These are phyloP conservation scores for Mucor racemosus DNA, from an alignment of 371 early-diverging fungal genomes.

Conservation along the genomic window DNA sequence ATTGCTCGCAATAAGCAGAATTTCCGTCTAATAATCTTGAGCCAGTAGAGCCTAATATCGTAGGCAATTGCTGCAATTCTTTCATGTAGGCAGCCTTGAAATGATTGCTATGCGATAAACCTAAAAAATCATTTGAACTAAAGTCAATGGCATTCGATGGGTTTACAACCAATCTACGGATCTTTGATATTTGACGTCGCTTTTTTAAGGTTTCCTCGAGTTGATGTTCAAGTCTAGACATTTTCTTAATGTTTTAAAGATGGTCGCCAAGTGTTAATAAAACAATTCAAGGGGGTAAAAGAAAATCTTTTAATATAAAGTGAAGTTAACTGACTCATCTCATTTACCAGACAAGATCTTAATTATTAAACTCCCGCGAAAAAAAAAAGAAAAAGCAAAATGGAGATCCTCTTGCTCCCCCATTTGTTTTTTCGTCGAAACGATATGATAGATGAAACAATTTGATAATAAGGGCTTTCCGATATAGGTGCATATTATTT, in stretches of 20 bases:
- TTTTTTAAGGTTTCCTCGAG: slow-evolving; percentile 32
- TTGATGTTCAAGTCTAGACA: slow-evolving; percentile 16
- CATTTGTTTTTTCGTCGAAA: neutral
- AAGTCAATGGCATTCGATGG: slow-evolving; percentile 62
- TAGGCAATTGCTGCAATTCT: slow-evolving; percentile 43
- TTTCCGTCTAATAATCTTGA: slow-evolving; percentile 81
- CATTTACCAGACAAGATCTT: neutral
- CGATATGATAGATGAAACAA: slow-evolving; percentile 1
- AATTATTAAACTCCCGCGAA: slow-evolving; percentile 1
- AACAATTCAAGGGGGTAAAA: slow-evolving; percentile 4
- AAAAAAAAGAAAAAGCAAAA: neutral
- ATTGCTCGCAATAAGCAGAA: slow-evolving; percentile 58
- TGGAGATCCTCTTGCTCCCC: neutral
- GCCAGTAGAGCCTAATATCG: slow-evolving; percentile 76
- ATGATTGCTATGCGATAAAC: slow-evolving; percentile 57
- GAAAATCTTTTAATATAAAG: slow-evolving; percentile 6
- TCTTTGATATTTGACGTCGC: slow-evolving; percentile 47
- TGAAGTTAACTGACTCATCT: neutral
- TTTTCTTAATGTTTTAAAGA: slow-evolving; percentile 9
- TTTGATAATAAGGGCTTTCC: slow-evolving; percentile 7
- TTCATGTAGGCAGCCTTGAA: slow-evolving; percentile 51
- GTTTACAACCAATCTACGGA: slow-evolving; percentile 50
- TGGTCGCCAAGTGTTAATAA: slow-evolving; percentile 9
- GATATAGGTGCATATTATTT: slow-evolving; percentile 7
- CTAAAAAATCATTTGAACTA: slow-evolving; percentile 85